Base-by-base conservation (phyloP, 2,329 filamentous ascomycete genomes). In the Stemphylium vesicarium region DNA sequence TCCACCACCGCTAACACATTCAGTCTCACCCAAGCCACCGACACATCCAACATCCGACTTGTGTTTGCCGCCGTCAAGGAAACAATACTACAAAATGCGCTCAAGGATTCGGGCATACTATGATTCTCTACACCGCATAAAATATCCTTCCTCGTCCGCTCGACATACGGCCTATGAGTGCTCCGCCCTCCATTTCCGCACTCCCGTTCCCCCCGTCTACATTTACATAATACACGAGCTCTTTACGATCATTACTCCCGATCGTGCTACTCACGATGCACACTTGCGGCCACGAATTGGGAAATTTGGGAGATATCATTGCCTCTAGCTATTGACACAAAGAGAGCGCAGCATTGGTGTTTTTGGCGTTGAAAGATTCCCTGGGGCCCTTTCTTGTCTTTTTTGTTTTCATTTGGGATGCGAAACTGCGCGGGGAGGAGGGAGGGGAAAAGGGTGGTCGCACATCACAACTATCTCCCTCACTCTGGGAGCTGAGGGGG, bases 31-130 rank as follows among this genome's bases (percentile, higher is more conserved):
- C 95, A 99, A 89, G 95, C 95, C 40, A 99, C 95, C 61, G 95
- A 99, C 76, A 99, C 95, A 4, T 97, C 93, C 47, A 99, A 99
- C 73, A 97, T 99, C 70, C 91, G 95, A 63, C 85, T 99, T 33
- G 95, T 99, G 42, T 99, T 99, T 78, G 95, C 94, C 31, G 95
- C 95, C 8, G 95, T 99, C 57, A 99, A 99, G 77, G 95, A 99
- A 79, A 99, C 95, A 31, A 99, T 99, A 71, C 81, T 99, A 65
- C 96, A 98, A 78, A 99, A 99, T 75, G 95, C 95, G 42, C 85
- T 99, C 66, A 97, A 96, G 80, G 95, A 99, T 77, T 98, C 95
- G 18, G 95, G 95, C 65, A 98, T 99, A 76, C 86, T 99, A 67
- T 82, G 69, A 39, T 51, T 39, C 52, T 51, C 56, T 13, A 29